Evolutionary conservation across 306 rosid genomes (phyloP), one percentile per base, ranked within the genome.

Genomic region (Inga laurina): DNA sequence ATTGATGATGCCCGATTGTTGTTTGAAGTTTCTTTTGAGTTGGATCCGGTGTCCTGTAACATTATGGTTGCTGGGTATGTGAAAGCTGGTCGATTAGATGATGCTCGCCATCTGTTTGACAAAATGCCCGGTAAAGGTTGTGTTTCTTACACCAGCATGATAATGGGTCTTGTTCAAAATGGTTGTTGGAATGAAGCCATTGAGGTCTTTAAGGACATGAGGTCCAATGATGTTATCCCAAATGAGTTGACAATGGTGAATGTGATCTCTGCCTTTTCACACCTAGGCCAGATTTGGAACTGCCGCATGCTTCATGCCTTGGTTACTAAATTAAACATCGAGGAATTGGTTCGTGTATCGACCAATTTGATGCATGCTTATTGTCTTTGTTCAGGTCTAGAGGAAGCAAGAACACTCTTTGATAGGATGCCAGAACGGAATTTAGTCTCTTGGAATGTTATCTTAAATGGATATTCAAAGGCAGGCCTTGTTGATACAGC

Each of bases 61-160:
- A 96, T 93, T 34, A 93, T 96, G 97, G 43, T 94, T 9, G 75
- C 87, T 18, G 99, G 94, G 88, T 93, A 85, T 83, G 74, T 88
- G 4, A 93, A 84, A 90, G 78, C 74, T 44, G 92, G 94, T 32
- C 91, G 77, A 56, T 81, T 92, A 84, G 83, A 82, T 12, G 78
- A 61, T 75, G 99, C 97, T 9, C 94, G 93, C 82, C 83, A 78
- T 18, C 24, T 96, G 91, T 96, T 96, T 79, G 94, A 88, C 22
- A 74, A 43, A 88, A 96, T 90, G 94, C 97, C 97, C 14, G 13
- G 18, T 4, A 93, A 81, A 85, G 85, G 87, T 22, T 92, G 91
- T 82, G 91, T 96, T 49, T 91, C 99, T 18, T 95, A 91, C 76
- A 93, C 99, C 2, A 88, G 97, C 44, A 93, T 96, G 98, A 91